These are phyloP conservation scores for Cardamine resedifolia DNA, from an alignment of 345 rosid species.

Conservation along the genomic window DNA sequence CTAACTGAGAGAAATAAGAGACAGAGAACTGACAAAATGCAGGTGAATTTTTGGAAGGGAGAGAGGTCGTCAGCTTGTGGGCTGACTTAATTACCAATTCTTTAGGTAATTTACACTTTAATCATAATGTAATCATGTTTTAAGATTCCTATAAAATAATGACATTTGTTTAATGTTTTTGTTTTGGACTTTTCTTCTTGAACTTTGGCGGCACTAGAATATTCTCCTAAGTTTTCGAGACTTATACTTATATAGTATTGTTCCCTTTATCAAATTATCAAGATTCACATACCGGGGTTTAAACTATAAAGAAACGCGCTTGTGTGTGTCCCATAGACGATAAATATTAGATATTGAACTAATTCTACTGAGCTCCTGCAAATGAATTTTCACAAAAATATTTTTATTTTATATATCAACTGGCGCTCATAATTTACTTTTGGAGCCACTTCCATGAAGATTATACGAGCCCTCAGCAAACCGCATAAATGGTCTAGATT, in stretches of 20 bases:
- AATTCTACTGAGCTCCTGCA: background rate
- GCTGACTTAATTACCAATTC: slow-evolving; percentile 70
- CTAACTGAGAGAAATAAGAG: slow-evolving; percentile 31
- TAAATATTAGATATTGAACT: background rate
- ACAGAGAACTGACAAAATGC: slow-evolving; percentile 79
- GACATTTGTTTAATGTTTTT: slow-evolving; percentile 41
- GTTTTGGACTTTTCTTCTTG: slow-evolving; percentile 87
- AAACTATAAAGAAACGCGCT: background rate
- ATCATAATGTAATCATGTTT: slow-evolving; percentile 94
- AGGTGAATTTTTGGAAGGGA: slow-evolving; percentile 80
- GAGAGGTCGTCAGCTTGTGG: slow-evolving; percentile 75
- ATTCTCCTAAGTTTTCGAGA: slow-evolving; percentile 72
- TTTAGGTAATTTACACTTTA: slow-evolving; percentile 48
- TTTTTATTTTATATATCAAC: background rate
- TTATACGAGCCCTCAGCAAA: no score
- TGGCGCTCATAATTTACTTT: no score
- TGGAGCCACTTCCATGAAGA: no score
- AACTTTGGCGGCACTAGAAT: slow-evolving; percentile 86
- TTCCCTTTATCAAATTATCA: slow-evolving; percentile 12
- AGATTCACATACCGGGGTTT: background rate
- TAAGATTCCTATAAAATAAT: slow-evolving; percentile 33
- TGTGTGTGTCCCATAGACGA: slow-evolving; percentile 6
- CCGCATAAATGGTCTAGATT: no score
- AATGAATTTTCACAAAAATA: background rate
- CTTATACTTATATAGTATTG: slow-evolving; percentile 1